These are phyloP conservation scores for Vitis hybrid DNA, from an alignment of 177 flowering plant species.

Conservation along the genomic window DNA sequence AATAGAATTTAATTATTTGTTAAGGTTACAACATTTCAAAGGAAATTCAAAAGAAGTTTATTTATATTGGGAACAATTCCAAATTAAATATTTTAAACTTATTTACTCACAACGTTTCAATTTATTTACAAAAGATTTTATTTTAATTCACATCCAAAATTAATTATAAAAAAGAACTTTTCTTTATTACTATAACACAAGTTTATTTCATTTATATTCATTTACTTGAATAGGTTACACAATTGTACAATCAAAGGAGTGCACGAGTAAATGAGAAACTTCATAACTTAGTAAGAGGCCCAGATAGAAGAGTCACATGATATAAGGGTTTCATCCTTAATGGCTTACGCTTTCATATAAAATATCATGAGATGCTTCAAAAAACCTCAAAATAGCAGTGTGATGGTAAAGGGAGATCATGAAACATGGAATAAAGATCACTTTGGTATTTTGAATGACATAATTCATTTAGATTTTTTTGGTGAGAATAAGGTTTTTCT, in stretches of 20 bases:
- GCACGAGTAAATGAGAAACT: not conserved
- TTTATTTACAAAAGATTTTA: too few relatives aligned
- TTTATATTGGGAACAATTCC: too few relatives aligned
- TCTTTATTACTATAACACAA: not conserved
- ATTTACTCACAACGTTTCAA: too few relatives aligned
- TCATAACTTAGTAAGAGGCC: not conserved
- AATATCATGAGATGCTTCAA: not conserved
- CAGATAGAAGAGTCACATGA: not conserved
- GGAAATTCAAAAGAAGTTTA: too few relatives aligned
- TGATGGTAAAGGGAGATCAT: not conserved
- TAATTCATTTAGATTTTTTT: not conserved
- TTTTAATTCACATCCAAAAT: too few relatives aligned
- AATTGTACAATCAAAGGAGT: not conserved
- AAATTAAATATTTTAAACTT: too few relatives aligned
- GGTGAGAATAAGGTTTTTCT: not conserved
- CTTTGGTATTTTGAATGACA: not conserved
- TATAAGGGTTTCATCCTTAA: not conserved
- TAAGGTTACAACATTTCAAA: too few relatives aligned
- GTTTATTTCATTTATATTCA: not conserved
- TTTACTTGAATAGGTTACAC: not conserved
- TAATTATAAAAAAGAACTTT: too few relatives aligned
- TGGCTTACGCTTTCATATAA: not conserved
- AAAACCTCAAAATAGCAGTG: not conserved
- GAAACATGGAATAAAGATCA: not conserved
- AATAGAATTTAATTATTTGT: too few relatives aligned